phyloP scores from a whole-genome alignment of 2,329 filamentous ascomycete species.

The Lecanoromycetidae sp. region DNA sequence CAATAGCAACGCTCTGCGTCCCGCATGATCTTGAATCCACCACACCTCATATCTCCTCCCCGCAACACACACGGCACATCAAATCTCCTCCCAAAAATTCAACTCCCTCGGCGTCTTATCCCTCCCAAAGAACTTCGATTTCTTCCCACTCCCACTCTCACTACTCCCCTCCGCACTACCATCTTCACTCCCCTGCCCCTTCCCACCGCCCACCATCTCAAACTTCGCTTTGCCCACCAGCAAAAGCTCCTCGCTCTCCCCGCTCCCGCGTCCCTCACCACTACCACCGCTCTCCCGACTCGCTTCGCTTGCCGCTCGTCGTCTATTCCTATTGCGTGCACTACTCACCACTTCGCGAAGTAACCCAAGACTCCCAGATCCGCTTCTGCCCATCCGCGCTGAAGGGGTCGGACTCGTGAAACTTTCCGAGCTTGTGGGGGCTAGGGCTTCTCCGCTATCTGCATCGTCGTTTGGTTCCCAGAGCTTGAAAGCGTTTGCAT shows the following conservation, averaged over 20 bases:
- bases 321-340: too few relatives aligned
- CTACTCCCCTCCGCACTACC: neutral
- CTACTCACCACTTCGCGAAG: neutral
- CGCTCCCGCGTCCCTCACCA: neutral
- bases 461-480: neutral
- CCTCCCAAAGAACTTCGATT: neutral
- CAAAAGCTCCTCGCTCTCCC: neutral
- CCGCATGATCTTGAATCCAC: too few relatives aligned
- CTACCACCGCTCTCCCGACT: neutral
- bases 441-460: neutral
- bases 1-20: too few relatives aligned
- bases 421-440: neutral
- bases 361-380: too few relatives aligned
- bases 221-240: too few relatives aligned
- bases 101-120: neutral
- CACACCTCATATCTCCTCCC: too few relatives aligned
- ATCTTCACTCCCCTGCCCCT: neutral
- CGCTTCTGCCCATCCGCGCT: neutral
- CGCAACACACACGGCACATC: too few relatives aligned
- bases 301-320: neutral
- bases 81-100: slow-evolving; percentile 10
- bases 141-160: neutral
- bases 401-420: neutral
- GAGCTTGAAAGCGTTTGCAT: neutral
- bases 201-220: too few relatives aligned